phyloP scores from a whole-genome alignment of 176 grass and related monocot species.

The Triticum timopheevii region DNA sequence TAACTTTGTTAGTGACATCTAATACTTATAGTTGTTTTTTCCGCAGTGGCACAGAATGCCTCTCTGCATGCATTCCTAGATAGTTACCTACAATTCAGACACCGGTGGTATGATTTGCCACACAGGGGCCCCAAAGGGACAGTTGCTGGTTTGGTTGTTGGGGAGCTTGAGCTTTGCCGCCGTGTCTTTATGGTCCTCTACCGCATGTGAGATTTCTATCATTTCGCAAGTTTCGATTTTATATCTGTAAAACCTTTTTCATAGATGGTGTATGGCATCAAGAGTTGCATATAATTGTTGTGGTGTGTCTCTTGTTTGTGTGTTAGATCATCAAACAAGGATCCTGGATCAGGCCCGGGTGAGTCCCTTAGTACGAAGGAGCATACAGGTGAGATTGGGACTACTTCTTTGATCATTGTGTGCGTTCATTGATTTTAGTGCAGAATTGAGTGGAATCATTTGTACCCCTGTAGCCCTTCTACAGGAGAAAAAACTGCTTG shows the following conservation, averaged over 20 bases:
- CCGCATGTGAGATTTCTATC: conserved; percentile 70
- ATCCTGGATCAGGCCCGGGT: conserved; percentile 64
- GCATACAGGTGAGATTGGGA: conserved; percentile 58
- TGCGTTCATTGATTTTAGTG: conserved; percentile 22
- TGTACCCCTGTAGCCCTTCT: conserved; percentile 66
- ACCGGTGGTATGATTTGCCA: conserved; percentile 96
- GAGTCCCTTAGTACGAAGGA: conserved; percentile 86
- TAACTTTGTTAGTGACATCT: conserved; percentile 16
- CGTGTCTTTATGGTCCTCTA: conserved; percentile 96
- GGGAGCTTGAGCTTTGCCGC: conserved; percentile 85
- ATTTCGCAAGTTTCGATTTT: background rate
- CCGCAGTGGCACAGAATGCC: conserved; percentile 68
- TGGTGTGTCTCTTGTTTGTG: conserved; percentile 27
- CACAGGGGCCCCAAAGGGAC: conserved; percentile 52
- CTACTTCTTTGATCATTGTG: conserved; percentile 4
- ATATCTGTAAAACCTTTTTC: conserved; percentile 9
- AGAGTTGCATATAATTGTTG: conserved; percentile 15
- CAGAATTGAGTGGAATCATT: conserved; percentile 26
- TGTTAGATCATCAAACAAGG: conserved; percentile 91
- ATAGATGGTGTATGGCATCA: background rate
- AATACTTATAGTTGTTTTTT: conserved; percentile 24
- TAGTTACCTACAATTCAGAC: conserved; percentile 91
- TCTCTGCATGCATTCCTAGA: conserved; percentile 86
- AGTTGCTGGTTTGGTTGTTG: conserved; percentile 81
- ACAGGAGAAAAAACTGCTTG: conserved; percentile 91